Base-by-base conservation (phyloP, 768 basidiomycete genomes). In the Podaxis carcinomalis region DNA sequence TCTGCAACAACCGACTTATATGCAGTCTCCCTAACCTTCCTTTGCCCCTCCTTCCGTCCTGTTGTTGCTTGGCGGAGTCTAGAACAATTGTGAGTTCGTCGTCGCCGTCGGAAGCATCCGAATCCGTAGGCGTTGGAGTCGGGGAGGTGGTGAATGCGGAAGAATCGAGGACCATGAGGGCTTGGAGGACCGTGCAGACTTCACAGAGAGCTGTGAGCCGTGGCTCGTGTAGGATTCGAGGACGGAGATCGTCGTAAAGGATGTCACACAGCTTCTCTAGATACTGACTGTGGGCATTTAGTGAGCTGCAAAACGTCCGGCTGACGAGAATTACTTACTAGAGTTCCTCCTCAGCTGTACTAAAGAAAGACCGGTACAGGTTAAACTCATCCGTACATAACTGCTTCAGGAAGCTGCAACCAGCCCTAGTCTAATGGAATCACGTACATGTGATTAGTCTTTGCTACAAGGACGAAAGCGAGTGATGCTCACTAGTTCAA, bases 101-200 rank as follows among this genome's bases (percentile, higher is more conserved):
- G 5, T 69, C 67, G 21, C 68, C 54, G 23, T 70, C 65, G 3
- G 64, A 61, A 5, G 56, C 55, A 19, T 68, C 68, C 9, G 67
- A 62, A 23, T 65, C 64, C 32, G 59, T 19, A 4, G 57, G 47
- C 11, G 61, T 61, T 3, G 65, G 63, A 42, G 51, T 19, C 14
- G 66, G 57, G 10, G 68, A 65, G 14, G 62, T 65, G 9, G 68
- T 50, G 14, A 65, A 65, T 3, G 67, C 73, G 0, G 83, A 77
- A 16, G 91, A 79, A 68, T 96, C 95, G 28, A 95, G 85, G 3
- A 98, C 91, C 93, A 98, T 98, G 44, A 98, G 80, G 0, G 95
- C 96, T 70, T 95, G 92, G 2, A 99, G 80, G 19, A 99, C 93
- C 0, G 93, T 98, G 78, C 96, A 99, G 25, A 98, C 93, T 71